Evolutionary conservation across 2,329 filamentous ascomycete species (phyloP).

Genomic region (Ascochyta koolunga): DNA sequence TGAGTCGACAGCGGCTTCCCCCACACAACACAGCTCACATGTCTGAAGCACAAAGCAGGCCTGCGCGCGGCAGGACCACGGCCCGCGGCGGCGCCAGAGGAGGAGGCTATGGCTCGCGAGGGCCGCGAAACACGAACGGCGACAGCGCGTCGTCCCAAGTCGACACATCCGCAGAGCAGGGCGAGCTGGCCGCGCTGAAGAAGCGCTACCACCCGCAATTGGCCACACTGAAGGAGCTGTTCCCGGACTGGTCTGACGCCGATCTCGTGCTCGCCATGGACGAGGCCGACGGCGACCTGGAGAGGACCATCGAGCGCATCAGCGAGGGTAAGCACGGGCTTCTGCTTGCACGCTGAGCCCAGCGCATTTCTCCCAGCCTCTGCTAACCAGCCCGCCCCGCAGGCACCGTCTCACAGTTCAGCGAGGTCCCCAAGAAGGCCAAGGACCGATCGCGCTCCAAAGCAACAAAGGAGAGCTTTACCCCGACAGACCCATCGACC

Average conservation of each 20-base stretch:
- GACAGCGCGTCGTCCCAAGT: constrained; percentile 66
- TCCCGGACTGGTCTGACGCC: constrained; percentile 93
- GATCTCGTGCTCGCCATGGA: constrained; percentile 92
- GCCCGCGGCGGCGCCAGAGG: constrained; percentile 86
- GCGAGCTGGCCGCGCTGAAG: constrained; percentile 90
- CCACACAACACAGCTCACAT: constrained; percentile 64
- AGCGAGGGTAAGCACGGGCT: constrained; percentile 67
- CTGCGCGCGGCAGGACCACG: constrained; percentile 88
- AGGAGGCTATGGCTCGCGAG: constrained; percentile 62
- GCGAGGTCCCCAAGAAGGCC: constrained; percentile 74
- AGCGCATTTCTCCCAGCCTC: background rate
- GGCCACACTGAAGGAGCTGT: constrained; percentile 85
- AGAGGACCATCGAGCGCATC: constrained; percentile 77
- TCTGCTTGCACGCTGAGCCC: background rate
- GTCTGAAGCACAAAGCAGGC: constrained; percentile 92
- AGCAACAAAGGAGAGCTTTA: constrained; percentile 64
- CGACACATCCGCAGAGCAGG: constrained; percentile 76
- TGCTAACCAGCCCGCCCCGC: constrained; percentile 19
- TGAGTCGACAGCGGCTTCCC: constrained; percentile 35
- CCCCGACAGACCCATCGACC: constrained; percentile 53
- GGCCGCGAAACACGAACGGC: constrained; percentile 68
- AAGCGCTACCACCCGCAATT: constrained; percentile 84
- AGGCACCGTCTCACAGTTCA: constrained; percentile 84
- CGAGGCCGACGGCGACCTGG: constrained; percentile 79
- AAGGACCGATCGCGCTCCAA: constrained; percentile 77